These are phyloP conservation scores for Phytophthora litchii DNA, from an alignment of 352 stramenopile species.

Conservation along the genomic window DNA sequence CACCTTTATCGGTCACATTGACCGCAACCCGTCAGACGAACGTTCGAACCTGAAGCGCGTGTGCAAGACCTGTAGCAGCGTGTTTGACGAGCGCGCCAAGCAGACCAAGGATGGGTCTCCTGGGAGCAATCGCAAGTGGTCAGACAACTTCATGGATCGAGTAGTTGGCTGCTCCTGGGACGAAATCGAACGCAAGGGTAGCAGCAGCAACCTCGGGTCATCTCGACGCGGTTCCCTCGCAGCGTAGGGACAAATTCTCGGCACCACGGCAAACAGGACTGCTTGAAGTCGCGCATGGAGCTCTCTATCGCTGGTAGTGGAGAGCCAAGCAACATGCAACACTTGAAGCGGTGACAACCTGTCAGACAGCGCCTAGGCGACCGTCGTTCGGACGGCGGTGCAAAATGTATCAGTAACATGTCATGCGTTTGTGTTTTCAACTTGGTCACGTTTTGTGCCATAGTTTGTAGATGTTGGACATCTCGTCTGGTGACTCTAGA, in stretches of 20 bases:
- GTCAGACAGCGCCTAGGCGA: conserved; percentile 13
- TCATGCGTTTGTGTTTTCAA: conserved; percentile 6
- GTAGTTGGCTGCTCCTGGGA: conserved; percentile 70
- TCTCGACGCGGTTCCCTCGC: conserved; percentile 45
- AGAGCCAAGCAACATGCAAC: conserved; percentile 9
- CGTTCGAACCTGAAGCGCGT: conserved; percentile 65
- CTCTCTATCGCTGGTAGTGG: conserved; percentile 31
- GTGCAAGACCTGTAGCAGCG: conserved; percentile 74
- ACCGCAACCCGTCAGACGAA: conserved; percentile 46
- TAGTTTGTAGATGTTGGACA: conserved; percentile 1
- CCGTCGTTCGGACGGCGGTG: conserved; percentile 23
- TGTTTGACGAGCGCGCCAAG: conserved; percentile 77
- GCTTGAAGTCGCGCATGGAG: conserved; percentile 14
- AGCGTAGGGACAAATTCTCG: conserved; percentile 20
- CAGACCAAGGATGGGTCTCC: conserved; percentile 33
- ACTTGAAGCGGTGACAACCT: conserved; percentile 4
- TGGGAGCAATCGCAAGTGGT: conserved; percentile 49
- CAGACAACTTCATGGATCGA: conserved; percentile 61
- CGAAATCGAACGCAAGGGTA: conserved; percentile 53
- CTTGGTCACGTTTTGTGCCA: conserved; percentile 2
- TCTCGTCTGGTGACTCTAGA: neutral
- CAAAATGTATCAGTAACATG: conserved; percentile 35
- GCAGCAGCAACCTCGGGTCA: conserved; percentile 30
- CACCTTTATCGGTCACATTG: conserved; percentile 56
- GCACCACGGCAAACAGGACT: conserved; percentile 9